Evolutionary conservation across 1,284 basidiomycete genomes (phyloP), one percentile per base, ranked within the genome.

Genomic region (Omphalotus olearius): DNA sequence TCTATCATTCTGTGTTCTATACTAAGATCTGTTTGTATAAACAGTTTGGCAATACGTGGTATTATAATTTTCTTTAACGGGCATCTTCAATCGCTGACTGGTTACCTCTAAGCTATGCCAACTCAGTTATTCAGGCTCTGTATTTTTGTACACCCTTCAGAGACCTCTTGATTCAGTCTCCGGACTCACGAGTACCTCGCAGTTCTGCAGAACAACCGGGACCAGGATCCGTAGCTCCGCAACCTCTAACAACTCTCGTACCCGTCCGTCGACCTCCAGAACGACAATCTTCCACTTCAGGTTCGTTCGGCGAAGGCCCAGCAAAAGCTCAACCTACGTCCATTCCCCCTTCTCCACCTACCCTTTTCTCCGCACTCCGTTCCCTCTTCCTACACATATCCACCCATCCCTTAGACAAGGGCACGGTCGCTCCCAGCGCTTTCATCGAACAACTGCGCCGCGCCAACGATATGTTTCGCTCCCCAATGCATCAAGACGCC

Each of bases 61-160:
- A 39, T 17, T 39, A 37, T 52, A 23, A 10, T n/a, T n/a, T 23
- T 40, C 38, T 23, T 56, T 62, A 44, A 10, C 2, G 30, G 9
- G 30, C 30, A 7, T 7, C 30, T 33, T 33, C 7, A 33, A 33
- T 10, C 61, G 13, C 41, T 42, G 17, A 42, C 28, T 11, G 49
- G 10, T 42, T 3, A 6, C 6, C 20, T 5, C 68, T 66, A 69
- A 51, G 92, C 72, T 99, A 99, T 69, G 94, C 91, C 73, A 99
- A 98, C 71, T 98, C 96, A 14, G 92, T 99, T 25, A 79, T 99
- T 9, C 96, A 99, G 68, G 88, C 96, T 0, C 82, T 99, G 50
- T 99, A 98, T 62, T 77, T 76, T 61, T 78, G 75, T 57, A 62
- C 68, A 20, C 75, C 76, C 5, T 77, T 78, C 58, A 66, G 75